Base-by-base conservation (phyloP, 2,329 filamentous ascomycete genomes). In the Fusarium sacchari region DNA sequence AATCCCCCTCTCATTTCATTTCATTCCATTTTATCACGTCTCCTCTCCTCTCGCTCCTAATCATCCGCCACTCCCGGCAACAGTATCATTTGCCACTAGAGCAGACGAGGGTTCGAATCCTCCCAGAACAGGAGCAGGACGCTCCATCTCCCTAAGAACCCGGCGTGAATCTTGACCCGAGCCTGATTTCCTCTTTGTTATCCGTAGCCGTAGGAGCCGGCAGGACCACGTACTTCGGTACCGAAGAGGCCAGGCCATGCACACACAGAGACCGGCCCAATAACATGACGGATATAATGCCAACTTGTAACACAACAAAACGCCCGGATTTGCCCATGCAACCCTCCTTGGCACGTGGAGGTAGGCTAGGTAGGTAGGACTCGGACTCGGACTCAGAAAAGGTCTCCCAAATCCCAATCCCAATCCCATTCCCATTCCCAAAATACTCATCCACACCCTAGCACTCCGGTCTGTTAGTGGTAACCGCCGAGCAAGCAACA, bases 261-360 rank as follows among this genome's bases (percentile, higher is more conserved):
- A 60, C 34, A 47, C 36, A 53, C 43, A 50, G 6, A 20, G 22
- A 26, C 32, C 24, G 64, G 28, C 32, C 65, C 67, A 69, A 69
- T 69, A 34, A 53, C 59, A 69, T 30, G 57, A 28, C 37, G n/a
- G 37, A 26, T 65, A 44, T 52, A 28, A 36, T 44, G 26, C 40
- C 40, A 46, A 58, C 50, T 55, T 36, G 67, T 64, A 69, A 46
- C 65, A 64, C 65, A 52, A 24, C 62, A 36, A 65, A 36, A 37
- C 64, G 44, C 64, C 47, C 47, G 46, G 40, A 18, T 49, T 66
- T 42, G 36, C n/a, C 60, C 66, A 70, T 69, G 67, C 52, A 69
- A 59, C 59, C 65, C 65, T 49, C 65, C 59, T 57, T 58, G 53
- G 67, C 67, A 69, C 67, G 52, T 69, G 65, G 59, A 52, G 36